A percentile compares a stretch with the other conserved stretches of the same genome.
These are phyloP conservation scores for Nigrospora sphaerica DNA, from an alignment of 2,329 filamentous ascomycete species.

Conservation along the genomic window DNA sequence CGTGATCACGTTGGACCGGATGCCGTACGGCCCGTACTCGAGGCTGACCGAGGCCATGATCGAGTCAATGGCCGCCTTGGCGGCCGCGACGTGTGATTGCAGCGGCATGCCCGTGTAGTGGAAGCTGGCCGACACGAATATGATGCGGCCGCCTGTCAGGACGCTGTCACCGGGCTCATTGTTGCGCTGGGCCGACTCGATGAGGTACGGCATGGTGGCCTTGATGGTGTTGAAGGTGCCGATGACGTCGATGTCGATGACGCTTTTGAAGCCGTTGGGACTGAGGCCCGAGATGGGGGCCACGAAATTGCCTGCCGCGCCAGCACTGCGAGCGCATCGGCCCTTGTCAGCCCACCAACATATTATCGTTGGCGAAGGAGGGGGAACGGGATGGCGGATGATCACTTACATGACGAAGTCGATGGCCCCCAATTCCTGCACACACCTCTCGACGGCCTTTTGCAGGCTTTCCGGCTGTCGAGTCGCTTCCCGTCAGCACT, in stretches of 20 bases:
- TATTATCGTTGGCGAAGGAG: background rate
- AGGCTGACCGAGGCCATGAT: constrained; percentile 73
- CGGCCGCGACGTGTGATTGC: constrained; percentile 84
- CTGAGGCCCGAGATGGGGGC: constrained; percentile 76
- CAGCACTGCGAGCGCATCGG: constrained; percentile 54
- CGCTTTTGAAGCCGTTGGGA: constrained; percentile 85
- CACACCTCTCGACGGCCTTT: constrained; percentile 71
- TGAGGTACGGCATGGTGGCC: constrained; percentile 75
- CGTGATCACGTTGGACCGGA: constrained; percentile 83
- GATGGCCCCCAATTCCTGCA: constrained; percentile 75
- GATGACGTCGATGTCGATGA: constrained; percentile 93
- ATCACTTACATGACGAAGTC: constrained; percentile 78
- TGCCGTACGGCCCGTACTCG: constrained; percentile 81
- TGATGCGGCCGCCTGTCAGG: constrained; percentile 69
- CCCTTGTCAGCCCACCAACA: constrained; percentile 1
- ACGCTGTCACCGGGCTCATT: constrained; percentile 53
- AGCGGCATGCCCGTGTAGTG: constrained; percentile 83
- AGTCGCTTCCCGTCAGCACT: background rate
- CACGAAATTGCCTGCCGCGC: constrained; percentile 93
- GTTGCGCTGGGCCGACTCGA: constrained; percentile 63
- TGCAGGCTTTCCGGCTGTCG: constrained; percentile 54
- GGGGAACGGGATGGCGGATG: background rate
- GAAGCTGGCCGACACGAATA: constrained; percentile 85
- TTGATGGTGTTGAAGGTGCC: constrained; percentile 95
- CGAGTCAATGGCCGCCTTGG: constrained; percentile 86